A percentile compares a stretch with the other conserved stretches of the same genome.
phyloP scores from a whole-genome alignment of 176 grass and related monocot genomes.

The Pharus latifolius region DNA sequence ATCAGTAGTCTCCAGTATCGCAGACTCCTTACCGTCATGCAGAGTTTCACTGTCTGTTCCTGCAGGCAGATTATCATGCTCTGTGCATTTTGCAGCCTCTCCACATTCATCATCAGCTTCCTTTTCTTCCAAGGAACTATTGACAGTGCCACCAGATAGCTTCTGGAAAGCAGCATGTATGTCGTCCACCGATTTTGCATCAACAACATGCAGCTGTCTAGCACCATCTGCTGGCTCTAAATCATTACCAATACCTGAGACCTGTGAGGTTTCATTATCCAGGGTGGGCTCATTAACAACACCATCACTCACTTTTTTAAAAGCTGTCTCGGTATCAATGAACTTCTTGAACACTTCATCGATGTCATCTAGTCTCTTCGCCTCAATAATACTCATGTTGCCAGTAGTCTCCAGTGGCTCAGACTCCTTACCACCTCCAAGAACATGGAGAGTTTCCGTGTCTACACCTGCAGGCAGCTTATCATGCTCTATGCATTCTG shows the following conservation, averaged over 20 bases:
- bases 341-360: conserved; percentile 10
- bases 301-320: conserved; percentile 33
- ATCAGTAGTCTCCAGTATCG: conserved; percentile 14
- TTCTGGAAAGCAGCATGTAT: conserved; percentile 37
- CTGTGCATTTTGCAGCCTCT: not conserved
- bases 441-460: not conserved
- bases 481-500: not conserved
- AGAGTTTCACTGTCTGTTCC: not conserved
- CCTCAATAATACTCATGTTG: conserved; percentile 11
- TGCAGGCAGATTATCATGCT: not conserved
- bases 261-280: conserved; percentile 7
- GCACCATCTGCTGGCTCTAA: not conserved
- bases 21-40: not conserved
- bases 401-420: conserved; percentile 17
- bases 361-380: conserved; percentile 15
- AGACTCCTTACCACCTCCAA: not conserved
- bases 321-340: conserved; percentile 48
- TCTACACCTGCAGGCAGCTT: not conserved
- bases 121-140: conserved; percentile 21
- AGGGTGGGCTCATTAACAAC: conserved; percentile 13
- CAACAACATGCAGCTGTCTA: conserved; percentile 33
- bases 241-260: not conserved
- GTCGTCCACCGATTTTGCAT: conserved; percentile 62
- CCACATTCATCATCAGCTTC: conserved; percentile 3
- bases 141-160: not conserved